Evolutionary conservation across 306 rosid species (phyloP).

Genomic region (Malus orientalis): DNA sequence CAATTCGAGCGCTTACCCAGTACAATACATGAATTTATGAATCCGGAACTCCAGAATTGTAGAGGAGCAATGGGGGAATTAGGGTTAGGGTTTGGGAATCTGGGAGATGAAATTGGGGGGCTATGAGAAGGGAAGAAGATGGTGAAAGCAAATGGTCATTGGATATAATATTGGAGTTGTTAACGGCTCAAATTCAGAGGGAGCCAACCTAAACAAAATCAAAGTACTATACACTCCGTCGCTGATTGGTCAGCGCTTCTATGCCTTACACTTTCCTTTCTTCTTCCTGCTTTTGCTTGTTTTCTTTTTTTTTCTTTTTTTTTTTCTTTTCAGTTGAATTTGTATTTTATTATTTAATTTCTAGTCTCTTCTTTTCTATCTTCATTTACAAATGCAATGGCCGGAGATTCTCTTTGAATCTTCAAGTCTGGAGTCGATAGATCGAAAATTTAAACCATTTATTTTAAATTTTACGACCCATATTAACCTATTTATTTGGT

Average conservation of each 20-base stretch:
- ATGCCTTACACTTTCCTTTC: neutral
- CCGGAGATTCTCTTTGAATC: too few relatives aligned
- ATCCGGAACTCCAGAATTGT: neutral
- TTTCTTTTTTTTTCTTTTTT: neutral
- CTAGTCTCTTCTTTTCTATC: too few relatives aligned
- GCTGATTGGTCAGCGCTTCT: neutral
- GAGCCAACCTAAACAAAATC: neutral
- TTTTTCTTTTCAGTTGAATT: too few relatives aligned
- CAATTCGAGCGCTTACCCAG: neutral
- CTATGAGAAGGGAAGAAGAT: neutral
- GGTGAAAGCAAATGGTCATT: neutral
- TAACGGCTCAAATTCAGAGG: neutral
- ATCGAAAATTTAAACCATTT: accelerated
- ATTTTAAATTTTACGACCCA: too few relatives aligned
- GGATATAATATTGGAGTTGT: neutral
- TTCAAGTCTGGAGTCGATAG: accelerated
- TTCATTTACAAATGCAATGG: too few relatives aligned
- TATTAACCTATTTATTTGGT: accelerated
- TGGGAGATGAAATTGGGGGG: neutral
- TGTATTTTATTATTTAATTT: too few relatives aligned
- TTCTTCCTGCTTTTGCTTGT: neutral
- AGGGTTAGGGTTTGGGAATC: constrained; percentile 7
- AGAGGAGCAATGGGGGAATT: neutral
- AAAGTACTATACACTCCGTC: neutral
- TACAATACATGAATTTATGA: neutral